These are phyloP conservation scores for Mycosphaerelloides madeirae DNA, from an alignment of 2,329 filamentous ascomycete species.

Conservation along the genomic window DNA sequence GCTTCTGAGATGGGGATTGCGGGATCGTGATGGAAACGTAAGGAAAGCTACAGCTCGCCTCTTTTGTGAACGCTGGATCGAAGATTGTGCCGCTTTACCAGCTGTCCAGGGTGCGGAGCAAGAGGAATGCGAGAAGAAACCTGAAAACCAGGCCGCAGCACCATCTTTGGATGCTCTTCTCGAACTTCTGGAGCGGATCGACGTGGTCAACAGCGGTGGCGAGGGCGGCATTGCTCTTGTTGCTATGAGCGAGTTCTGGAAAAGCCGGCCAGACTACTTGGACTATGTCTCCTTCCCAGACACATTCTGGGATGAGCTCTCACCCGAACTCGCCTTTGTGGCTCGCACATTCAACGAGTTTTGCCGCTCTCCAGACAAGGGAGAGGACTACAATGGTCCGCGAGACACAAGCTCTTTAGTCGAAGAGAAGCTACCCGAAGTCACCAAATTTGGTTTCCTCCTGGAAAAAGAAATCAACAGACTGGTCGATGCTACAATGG, in stretches of 20 bases:
- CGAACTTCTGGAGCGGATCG: conserved; percentile 88
- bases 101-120: conserved; percentile 56
- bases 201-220: conserved; percentile 82
- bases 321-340: conserved; percentile 83
- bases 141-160: conserved; percentile 44
- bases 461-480: conserved; percentile 73
- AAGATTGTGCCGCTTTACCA: conserved; percentile 74
- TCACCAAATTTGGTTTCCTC: conserved; percentile 83
- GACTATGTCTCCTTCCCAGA: conserved; percentile 65
- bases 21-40: conserved; percentile 90
- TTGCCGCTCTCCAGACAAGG: conserved; percentile 62
- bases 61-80: conserved; percentile 95
- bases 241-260: conserved; percentile 96
- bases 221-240: conserved; percentile 88
- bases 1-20: conserved; percentile 85
- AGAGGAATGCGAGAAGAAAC: conserved; percentile 48
- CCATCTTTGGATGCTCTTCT: conserved; percentile 78
- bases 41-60: conserved; percentile 84
- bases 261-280: conserved; percentile 77
- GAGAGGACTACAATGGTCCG: conserved; percentile 45
- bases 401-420: conserved; percentile 70
- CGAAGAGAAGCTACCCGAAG: conserved; percentile 92
- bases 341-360: conserved; percentile 92
- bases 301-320: conserved; percentile 73
- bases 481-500: conserved; percentile 59